phyloP scores from a whole-genome alignment of 2,329 filamentous ascomycete genomes.

The Tolypocladium amazonense region DNA sequence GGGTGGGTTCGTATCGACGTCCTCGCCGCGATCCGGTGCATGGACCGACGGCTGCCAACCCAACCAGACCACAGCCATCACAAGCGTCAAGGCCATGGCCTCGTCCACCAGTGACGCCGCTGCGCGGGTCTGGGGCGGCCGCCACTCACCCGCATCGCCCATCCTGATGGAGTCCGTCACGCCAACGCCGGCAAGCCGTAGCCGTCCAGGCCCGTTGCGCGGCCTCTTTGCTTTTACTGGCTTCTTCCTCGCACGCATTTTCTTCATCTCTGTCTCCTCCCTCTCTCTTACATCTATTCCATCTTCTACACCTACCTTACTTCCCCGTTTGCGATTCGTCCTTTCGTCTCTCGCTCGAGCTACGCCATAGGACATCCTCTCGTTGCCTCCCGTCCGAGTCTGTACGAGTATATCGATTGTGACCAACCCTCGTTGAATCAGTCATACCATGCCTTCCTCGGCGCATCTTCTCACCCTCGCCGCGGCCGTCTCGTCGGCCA shows the following conservation, averaged over 20 bases:
- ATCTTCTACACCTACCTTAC: not conserved
- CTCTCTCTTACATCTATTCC: not conserved
- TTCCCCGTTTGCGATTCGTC: not conserved
- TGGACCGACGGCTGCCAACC: not conserved
- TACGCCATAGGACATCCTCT: not conserved
- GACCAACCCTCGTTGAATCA: not conserved
- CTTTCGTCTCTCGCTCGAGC: not conserved
- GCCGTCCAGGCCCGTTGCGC: not conserved
- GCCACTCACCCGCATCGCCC: not conserved
- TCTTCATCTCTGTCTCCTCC: not conserved
- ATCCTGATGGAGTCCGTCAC: not conserved
- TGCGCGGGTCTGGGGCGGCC: not conserved
- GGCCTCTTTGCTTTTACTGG: not conserved
- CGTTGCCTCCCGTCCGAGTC: not conserved
- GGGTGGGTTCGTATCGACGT: not conserved
- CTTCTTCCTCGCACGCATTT: not conserved
- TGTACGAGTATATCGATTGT: not conserved
- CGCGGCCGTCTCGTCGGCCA: conserved; percentile 20
- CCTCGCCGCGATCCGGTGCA: not conserved
- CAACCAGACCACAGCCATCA: not conserved
- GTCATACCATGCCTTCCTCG: conserved; percentile 19
- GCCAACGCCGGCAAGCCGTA: not conserved
- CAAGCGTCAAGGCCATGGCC: not conserved
- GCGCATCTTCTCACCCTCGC: conserved; percentile 22
- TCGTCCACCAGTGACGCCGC: not conserved